Evolutionary conservation across 2,329 filamentous ascomycete species (phyloP), one percentile per base, ranked within the genome.

Genomic region (Stylonectria norvegica): DNA sequence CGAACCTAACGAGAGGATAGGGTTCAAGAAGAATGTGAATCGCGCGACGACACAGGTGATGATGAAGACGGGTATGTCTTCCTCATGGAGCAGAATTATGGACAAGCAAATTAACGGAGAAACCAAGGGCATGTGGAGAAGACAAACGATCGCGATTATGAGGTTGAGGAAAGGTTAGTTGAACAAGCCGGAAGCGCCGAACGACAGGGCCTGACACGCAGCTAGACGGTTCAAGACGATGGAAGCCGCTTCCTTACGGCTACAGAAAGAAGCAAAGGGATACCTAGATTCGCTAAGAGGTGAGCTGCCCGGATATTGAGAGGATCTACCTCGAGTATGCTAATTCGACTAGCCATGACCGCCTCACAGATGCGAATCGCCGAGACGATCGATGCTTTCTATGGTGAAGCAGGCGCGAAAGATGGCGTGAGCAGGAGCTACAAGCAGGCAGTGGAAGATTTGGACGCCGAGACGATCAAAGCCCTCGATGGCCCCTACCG

Each of bases 311-410:
- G 5, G 7, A 5, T 23, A 17, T 19, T 17, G 18, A 20, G 22
- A 36, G 23, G 31, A 19, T 18, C 23, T 9, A 14, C 5, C 2
- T 16, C 14, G 10, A 29, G 11, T 32, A 37, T 17, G 29, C 52
- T 58, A 37, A 58, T 46, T 20, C 32, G n/a, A 3, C 2, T 6
- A 89, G 91, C 93, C 54, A 98, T 98, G 93, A 98, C 93, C 12
- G 91, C 93, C 37, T 96, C 90, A 38, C 93, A 98, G 70, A 97
- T 98, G 91, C 85, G 91, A 61, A 97, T 98, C 65, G 93, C 93
- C 51, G 93, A 98, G 68, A 98, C 93, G 15, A 98, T 98, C 67
- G 93, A 98, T 69, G 93, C 93, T 28, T 98, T 98, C 68, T 98
- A 98, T 70, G 93, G 93, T 40, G 93, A 98, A 63, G 85, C 90